Evolutionary conservation across 306 rosid genomes (phyloP).

Genomic region (Begonia masoniana): DNA sequence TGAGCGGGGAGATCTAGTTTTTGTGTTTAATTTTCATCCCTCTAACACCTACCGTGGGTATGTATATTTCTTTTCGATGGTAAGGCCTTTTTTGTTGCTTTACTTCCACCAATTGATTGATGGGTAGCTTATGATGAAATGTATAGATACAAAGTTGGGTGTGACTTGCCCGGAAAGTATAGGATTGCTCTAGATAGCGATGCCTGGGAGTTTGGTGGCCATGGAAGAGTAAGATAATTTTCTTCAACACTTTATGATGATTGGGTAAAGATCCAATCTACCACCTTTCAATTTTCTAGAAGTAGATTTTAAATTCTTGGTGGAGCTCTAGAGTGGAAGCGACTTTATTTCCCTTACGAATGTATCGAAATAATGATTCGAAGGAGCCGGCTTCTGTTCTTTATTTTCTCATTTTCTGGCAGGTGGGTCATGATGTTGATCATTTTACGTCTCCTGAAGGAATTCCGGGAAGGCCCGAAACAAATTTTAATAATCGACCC

Average conservation of each 20-base stretch:
- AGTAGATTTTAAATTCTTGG: background rate
- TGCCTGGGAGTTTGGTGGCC: constrained; percentile 77
- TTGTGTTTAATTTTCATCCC: constrained; percentile 92
- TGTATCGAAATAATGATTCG: background rate
- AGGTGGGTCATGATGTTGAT: constrained; percentile 66
- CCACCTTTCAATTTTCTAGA: too few species aligned
- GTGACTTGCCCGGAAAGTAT: constrained; percentile 95
- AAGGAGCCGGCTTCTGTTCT: background rate
- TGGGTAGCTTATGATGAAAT: background rate
- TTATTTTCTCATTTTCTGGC: constrained; percentile 16
- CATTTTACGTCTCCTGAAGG: constrained; percentile 93
- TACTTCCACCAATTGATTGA: background rate
- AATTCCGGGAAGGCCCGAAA: constrained; percentile 81
- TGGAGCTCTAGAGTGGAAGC: background rate
- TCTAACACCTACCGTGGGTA: constrained; percentile 75
- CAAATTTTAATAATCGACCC: constrained; percentile 89
- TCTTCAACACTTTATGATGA: constrained; percentile 7
- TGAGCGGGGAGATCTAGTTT: constrained; percentile 87
- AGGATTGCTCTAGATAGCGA: constrained; percentile 92
- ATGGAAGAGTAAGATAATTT: constrained; percentile 69
- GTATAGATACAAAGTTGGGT: constrained; percentile 84
- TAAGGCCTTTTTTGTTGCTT: constrained; percentile 3
- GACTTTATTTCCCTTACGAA: background rate
- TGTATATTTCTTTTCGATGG: constrained; percentile 7
- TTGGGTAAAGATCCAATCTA: background rate